Base-by-base conservation (phyloP, 805 yeast species). In the Candida xyloterini region DNA sequence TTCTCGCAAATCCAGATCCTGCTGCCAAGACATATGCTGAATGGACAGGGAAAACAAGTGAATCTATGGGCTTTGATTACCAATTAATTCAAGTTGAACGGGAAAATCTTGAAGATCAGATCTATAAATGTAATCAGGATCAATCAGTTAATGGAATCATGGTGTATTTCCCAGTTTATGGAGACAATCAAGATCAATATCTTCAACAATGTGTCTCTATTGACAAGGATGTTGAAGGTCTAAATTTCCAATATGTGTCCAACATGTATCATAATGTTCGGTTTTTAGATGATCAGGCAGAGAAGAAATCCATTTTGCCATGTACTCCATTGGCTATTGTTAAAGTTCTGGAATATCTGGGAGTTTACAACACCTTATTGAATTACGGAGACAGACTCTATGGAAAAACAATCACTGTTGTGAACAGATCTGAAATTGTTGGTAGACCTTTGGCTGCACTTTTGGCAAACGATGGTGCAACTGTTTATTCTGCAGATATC, bases 141-240 rank as follows among this genome's bases (percentile, higher is more conserved):
- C 77, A 74, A 40, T 51, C 60, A 1, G 86, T 91, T 27, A 81
- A 89, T 58, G 99, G 98, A 16, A 93, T 93, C 50, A 89, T 93
- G 85, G 91, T 93, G 11, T 93, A 93, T 62, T 93, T 91, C 75
- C 99, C 99, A 0, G 98, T 93, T 2, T 93, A 87, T 64, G 96
- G 96, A 3, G 86, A 87, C 58, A 78, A 86, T 43, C 98, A 93
- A 65, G 99, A 93, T 63, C 95, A 86, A 64, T 93, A 93, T 62
- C 65, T 93, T 42, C 98, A 93, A 66, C 98, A 93, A 65, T 84
- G 89, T 46, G 90, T 93, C 14, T 70, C 89, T n/a, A 70, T 81
- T 27, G 91, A 87, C 45, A 93, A 93, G 62, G 99, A 93, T 56
- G 98, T 93, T 16, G 99, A 93, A 65, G 99, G 99, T 2, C 70